These are phyloP conservation scores for Chamaecyparis obtusa DNA, from an alignment of 75 land plant genomes.

Conservation along the genomic window DNA sequence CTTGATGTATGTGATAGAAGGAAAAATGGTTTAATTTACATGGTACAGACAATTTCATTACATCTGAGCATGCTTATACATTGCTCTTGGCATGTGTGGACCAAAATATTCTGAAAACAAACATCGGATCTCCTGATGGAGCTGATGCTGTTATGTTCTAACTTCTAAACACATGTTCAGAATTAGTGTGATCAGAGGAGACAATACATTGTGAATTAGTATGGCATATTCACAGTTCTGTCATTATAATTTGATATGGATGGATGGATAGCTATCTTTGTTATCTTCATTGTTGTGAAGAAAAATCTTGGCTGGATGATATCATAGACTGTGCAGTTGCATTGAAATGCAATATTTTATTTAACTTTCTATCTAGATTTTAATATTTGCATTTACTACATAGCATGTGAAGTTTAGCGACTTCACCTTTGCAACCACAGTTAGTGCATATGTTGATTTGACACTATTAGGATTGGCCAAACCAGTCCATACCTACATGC, in stretches of 20 bases:
- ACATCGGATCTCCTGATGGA: neutral
- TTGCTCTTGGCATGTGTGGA: neutral
- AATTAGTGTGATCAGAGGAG: neutral
- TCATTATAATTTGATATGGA: no score
- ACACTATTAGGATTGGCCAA: neutral
- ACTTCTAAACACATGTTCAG: neutral
- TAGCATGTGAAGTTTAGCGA: neutral
- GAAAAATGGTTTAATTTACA: no score
- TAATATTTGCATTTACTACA: neutral
- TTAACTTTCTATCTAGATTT: neutral
- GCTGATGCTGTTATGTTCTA: neutral
- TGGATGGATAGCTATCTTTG: neutral
- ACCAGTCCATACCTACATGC: neutral
- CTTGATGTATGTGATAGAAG: neutral
- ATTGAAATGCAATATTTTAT: neutral
- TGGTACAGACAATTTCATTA: neutral
- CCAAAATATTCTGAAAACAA: neutral
- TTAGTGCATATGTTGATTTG: neutral
- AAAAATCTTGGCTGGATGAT: neutral
- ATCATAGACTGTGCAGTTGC: neutral
- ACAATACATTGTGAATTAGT: no score
- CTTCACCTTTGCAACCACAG: neutral
- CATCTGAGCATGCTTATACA: neutral
- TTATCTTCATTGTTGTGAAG: neutral
- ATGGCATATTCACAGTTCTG: neutral